Percentiles rank a stretch among this genome's conserved stretches.
Evolutionary conservation across 2,329 filamentous ascomycete genomes (phyloP).

Genomic region (Phialocephala sp.): DNA sequence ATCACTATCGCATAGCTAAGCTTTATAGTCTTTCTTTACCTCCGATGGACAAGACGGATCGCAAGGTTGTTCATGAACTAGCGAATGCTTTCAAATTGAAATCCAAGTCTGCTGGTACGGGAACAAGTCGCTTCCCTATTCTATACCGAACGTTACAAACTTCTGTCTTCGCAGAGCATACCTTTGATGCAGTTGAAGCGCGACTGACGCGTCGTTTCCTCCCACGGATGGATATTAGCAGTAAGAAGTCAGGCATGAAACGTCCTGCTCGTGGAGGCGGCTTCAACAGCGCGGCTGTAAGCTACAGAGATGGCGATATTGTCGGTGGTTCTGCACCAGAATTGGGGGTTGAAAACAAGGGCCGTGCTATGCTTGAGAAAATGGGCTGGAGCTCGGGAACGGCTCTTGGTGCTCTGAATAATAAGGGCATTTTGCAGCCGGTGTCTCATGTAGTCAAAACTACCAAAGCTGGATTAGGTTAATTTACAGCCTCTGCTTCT

Average conservation of each 20-base stretch:
- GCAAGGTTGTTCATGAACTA: constrained; percentile 81
- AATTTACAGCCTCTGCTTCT: constrained; percentile 16
- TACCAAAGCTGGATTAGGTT: constrained; percentile 80
- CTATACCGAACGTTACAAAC: constrained; percentile 78
- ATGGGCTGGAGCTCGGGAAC: constrained; percentile 96
- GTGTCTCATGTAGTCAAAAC: constrained; percentile 88
- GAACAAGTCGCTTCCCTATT: constrained; percentile 74
- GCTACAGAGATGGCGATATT: constrained; percentile 82
- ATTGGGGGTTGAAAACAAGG: constrained; percentile 80
- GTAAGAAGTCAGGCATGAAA: constrained; percentile 41
- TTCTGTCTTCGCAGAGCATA: constrained; percentile 60
- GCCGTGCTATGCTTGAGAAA: constrained; percentile 87
- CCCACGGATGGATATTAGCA: constrained; percentile 54
- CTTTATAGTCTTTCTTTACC: constrained; percentile 70
- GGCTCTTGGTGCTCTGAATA: constrained; percentile 79
- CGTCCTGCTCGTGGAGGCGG: constrained; percentile 45
- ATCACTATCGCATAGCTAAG: constrained; percentile 11
- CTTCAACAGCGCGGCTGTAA: constrained; percentile 50
- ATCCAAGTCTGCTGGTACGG: constrained; percentile 82
- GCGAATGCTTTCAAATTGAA: constrained; percentile 78
- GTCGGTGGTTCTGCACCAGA: constrained; percentile 87
- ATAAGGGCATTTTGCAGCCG: constrained; percentile 87
- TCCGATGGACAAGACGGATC: constrained; percentile 79
- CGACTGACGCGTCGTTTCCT: constrained; percentile 61
- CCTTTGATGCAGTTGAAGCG: constrained; percentile 55